Evolutionary conservation across 2,329 filamentous ascomycete genomes (phyloP), one percentile per base, ranked within the genome.

Genomic region (Lomentospora prolificans): DNA sequence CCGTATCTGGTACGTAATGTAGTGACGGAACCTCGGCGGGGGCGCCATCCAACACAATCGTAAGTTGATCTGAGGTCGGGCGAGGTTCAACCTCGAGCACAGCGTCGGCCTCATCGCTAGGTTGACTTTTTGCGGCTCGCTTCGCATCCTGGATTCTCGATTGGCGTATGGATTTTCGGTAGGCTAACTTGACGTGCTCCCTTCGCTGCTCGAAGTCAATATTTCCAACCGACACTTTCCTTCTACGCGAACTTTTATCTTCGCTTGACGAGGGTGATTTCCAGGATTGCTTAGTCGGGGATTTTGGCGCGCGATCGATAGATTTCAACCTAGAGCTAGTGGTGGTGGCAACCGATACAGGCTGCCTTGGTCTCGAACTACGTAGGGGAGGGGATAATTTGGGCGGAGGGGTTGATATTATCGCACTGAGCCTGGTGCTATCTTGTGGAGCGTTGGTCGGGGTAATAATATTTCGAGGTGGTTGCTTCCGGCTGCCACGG

Each of bases 201-300:
- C 90, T 80, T 53, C 89, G 81, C 61, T 89, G 87, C 58, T 87
- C 89, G 66, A 95, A 94, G 69, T 96, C 89, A 54, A 95, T 88
- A 58, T 86, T 86, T 1, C 86, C 86, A 57, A 91, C 72, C 1
- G 80, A 79, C 53, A 82, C 74, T 64, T 82, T 82, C 46, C 77
- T 74, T 57, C 77, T 72, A 30, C 72, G 67, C 4, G 67, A 58
- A 4, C 69, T 61, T 44, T 51, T 59, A 22, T 58, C 57, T 19
- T 60, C 58, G 10, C 28, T 25, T 14, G 57, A 51, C 4, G 46
- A 30, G 3, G 30, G 41, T 3, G 39, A 57, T 10, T 31, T 36
- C 44, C 41, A 53, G 14, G 25, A 2, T 12, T 28, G 50, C 36
- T 39, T 28, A 39, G n/a, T 46, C n/a, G 75, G 71, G 4, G 76